A percentile compares a stretch with the other conserved stretches of the same genome.
Evolutionary conservation across 352 stramenopile species (phyloP).

Genomic region (Phytophthora cryptogea): DNA sequence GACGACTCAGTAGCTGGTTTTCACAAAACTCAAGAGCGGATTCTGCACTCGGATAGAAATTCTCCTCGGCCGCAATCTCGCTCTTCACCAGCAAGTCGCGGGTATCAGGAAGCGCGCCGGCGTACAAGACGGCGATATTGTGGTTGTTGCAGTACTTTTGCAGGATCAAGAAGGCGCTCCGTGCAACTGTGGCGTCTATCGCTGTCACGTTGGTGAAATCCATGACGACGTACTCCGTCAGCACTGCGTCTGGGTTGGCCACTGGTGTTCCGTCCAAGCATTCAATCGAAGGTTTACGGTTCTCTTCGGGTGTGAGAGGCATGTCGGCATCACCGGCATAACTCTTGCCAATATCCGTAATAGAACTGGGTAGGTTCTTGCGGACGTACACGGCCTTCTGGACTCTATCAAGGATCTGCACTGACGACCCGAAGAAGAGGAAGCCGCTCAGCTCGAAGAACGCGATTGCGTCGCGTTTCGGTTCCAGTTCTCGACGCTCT

Average conservation of each 20-base stretch:
- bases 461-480: slow-evolving; percentile 69
- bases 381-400: slow-evolving; percentile 68
- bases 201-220: slow-evolving; percentile 83
- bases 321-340: slow-evolving; percentile 23
- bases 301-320: slow-evolving; percentile 45
- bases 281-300: slow-evolving; percentile 51
- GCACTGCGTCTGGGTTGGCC: slow-evolving; percentile 32
- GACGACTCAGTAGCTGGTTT: slow-evolving; percentile 45
- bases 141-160: slow-evolving; percentile 75
- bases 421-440: slow-evolving; percentile 82
- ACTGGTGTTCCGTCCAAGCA: slow-evolving; percentile 65
- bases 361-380: slow-evolving; percentile 30
- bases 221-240: slow-evolving; percentile 82
- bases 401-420: slow-evolving; percentile 75
- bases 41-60: slow-evolving; percentile 66
- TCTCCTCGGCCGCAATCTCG: slow-evolving; percentile 49
- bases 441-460: slow-evolving; percentile 82
- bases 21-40: slow-evolving; percentile 74
- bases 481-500: slow-evolving; percentile 47
- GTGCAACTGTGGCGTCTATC: slow-evolving; percentile 82
- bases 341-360: slow-evolving; percentile 9
- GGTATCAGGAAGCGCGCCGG: slow-evolving; percentile 59
- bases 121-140: slow-evolving; percentile 66
- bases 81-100: slow-evolving; percentile 59
- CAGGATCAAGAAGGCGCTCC: slow-evolving; percentile 80